phyloP scores from a whole-genome alignment of 306 rosid genomes.

The Prosopis cineraria region DNA sequence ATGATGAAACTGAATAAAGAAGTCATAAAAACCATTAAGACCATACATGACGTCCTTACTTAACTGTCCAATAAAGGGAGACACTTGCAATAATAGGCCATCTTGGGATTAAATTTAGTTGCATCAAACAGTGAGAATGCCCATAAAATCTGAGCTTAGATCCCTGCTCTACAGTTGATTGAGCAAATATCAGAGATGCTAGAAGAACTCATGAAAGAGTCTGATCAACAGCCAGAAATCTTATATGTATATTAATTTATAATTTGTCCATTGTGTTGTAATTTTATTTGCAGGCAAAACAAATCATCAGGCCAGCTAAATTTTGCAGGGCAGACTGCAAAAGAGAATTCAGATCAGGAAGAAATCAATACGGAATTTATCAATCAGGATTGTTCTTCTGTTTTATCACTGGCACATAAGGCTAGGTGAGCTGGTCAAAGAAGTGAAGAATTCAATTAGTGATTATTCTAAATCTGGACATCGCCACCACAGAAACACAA shows the following conservation, averaged over 20 bases:
- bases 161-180: neutral
- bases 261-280: neutral
- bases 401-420: neutral
- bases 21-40: neutral
- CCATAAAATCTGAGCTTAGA: neutral
- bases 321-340: neutral
- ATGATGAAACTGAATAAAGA: conserved; percentile 10
- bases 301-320: neutral
- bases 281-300: neutral
- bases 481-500: neutral
- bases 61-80: conserved; percentile 67
- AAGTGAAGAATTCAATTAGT: neutral
- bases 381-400: neutral
- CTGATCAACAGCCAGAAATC: neutral
- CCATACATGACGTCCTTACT: conserved; percentile 36
- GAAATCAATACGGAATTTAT: neutral
- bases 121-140: conserved; percentile 41
- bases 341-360: neutral
- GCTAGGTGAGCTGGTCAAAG: neutral
- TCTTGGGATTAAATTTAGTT: conserved; percentile 69
- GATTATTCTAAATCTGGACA: neutral
- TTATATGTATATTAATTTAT: too few species aligned
- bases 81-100: conserved; percentile 67
- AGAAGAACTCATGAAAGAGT: neutral
- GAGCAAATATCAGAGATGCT: neutral